These are phyloP conservation scores for Endoconidiophora laricicola DNA, from an alignment of 2,329 filamentous ascomycete genomes.

Conservation along the genomic window DNA sequence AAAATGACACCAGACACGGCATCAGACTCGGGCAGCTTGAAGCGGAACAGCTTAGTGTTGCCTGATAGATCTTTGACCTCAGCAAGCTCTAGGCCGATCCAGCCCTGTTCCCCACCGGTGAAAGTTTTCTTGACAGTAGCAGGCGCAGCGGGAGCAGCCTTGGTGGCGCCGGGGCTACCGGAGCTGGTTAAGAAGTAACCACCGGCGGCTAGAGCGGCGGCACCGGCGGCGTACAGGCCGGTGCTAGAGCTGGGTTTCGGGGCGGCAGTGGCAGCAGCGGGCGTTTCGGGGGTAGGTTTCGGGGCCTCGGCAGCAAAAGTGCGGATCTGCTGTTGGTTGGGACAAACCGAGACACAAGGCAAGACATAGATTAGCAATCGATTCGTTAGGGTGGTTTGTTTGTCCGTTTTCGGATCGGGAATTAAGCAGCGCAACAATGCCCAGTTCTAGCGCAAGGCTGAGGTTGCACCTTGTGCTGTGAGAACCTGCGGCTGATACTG, in stretches of 20 bases:
- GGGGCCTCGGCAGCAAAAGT: slow-evolving; percentile 42
- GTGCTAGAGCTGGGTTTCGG: slow-evolving; percentile 39
- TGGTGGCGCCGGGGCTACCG: slow-evolving; percentile 38
- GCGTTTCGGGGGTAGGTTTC: slow-evolving; percentile 27
- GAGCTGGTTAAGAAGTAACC: slow-evolving; percentile 41
- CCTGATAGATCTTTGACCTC: slow-evolving; percentile 69
- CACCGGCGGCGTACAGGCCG: slow-evolving; percentile 43
- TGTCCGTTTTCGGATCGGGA: too few species aligned
- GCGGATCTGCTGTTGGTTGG: slow-evolving; percentile 30
- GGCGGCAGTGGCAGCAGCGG: slow-evolving; percentile 26
- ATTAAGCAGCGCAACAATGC: too few species aligned
- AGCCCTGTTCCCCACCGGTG: slow-evolving; percentile 79
- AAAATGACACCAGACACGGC: slow-evolving; percentile 68
- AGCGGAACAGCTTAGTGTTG: slow-evolving; percentile 88
- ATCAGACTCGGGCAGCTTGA: slow-evolving; percentile 70
- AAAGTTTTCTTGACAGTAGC: slow-evolving; percentile 34
- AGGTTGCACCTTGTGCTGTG: too few species aligned
- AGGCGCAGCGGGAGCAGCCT: slow-evolving; percentile 21
- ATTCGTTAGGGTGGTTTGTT: too few species aligned
- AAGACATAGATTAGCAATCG: too few species aligned
- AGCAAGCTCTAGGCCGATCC: slow-evolving; percentile 63
- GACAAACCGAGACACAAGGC: slow-evolving; percentile 1
- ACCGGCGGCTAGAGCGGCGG: slow-evolving; percentile 39
- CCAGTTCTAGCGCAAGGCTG: too few species aligned
- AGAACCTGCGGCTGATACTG: too few species aligned